phyloP scores from a whole-genome alignment of 139 green algal genomes.

The Auxenochlorella protothecoides region DNA sequence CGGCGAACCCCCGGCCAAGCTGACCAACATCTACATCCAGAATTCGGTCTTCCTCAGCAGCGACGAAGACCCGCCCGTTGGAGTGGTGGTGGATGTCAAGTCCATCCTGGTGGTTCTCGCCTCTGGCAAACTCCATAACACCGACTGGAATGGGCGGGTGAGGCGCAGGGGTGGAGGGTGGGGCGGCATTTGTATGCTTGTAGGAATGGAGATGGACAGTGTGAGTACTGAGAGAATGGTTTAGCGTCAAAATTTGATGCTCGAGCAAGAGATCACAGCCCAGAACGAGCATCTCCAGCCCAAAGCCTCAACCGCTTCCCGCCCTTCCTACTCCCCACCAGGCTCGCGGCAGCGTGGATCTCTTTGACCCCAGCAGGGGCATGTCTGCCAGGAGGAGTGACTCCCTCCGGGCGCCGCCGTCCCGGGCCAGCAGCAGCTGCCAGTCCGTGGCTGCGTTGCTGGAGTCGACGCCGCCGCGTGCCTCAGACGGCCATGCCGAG shows the following conservation, averaged over 20 bases:
- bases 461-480: no score
- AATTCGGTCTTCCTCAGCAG: slow-evolving; percentile 15
- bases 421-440: background rate
- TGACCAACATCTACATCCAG: slow-evolving; percentile 48
- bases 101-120: slow-evolving; percentile 41
- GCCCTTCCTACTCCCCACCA: no score
- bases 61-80: slow-evolving; percentile 15
- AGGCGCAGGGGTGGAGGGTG: background rate
- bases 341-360: no score
- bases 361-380: no score
- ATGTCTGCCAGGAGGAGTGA: no score
- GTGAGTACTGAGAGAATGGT: no score
- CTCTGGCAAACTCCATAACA: slow-evolving; percentile 43
- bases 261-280: no score
- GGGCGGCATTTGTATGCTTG: background rate
- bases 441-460: background rate
- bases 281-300: no score
- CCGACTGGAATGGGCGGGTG: slow-evolving; percentile 58
- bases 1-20: slow-evolving; percentile 3
- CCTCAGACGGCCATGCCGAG: no score
- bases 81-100: slow-evolving; percentile 10
- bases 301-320: no score
- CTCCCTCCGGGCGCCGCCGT: no score
- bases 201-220: background rate
- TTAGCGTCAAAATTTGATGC: no score